A percentile compares a stretch with the other conserved stretches of the same genome.
These are phyloP conservation scores for Citrus mangshanensis DNA, from an alignment of 345 rosid species.

Conservation along the genomic window DNA sequence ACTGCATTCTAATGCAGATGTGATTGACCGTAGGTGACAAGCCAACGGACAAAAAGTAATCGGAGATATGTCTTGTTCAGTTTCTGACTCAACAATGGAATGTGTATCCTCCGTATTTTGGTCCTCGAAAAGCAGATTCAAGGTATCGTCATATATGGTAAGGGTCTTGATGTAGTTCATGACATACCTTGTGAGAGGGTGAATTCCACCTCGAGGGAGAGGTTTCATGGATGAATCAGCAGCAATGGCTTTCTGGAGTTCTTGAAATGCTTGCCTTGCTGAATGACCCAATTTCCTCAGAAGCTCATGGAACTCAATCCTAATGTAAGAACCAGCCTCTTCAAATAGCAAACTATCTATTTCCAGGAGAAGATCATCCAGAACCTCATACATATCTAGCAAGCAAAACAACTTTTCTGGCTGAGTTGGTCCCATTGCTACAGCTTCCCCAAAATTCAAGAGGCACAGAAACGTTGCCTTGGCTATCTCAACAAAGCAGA, in stretches of 20 bases:
- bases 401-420: slow-evolving; percentile 65
- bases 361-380: slow-evolving; percentile 44
- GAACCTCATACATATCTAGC: slow-evolving; percentile 68
- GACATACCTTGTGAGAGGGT: slow-evolving; percentile 64
- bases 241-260: slow-evolving; percentile 46
- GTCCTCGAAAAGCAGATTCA: slow-evolving; percentile 53
- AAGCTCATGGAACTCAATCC: slow-evolving; percentile 52
- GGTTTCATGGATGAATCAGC: slow-evolving; percentile 40
- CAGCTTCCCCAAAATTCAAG: slow-evolving; percentile 74
- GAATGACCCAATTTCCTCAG: slow-evolving; percentile 36
- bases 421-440: slow-evolving; percentile 45
- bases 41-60: slow-evolving; percentile 54
- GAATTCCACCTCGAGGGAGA: slow-evolving; percentile 53
- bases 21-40: slow-evolving; percentile 41
- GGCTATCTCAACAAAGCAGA: slow-evolving; percentile 55
- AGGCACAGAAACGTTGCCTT: slow-evolving; percentile 45
- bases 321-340: slow-evolving; percentile 45
- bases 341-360: slow-evolving; percentile 50
- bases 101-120: slow-evolving; percentile 31
- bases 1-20: slow-evolving; percentile 46
- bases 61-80: slow-evolving; percentile 32
- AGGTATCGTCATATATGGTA: slow-evolving; percentile 41
- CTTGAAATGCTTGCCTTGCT: slow-evolving; percentile 42
- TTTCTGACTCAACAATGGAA: slow-evolving; percentile 23
- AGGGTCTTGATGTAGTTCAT: slow-evolving; percentile 76